Conservation (phyloP, 2,329 filamentous ascomycete species). For the Fusarium illudens region DNA sequence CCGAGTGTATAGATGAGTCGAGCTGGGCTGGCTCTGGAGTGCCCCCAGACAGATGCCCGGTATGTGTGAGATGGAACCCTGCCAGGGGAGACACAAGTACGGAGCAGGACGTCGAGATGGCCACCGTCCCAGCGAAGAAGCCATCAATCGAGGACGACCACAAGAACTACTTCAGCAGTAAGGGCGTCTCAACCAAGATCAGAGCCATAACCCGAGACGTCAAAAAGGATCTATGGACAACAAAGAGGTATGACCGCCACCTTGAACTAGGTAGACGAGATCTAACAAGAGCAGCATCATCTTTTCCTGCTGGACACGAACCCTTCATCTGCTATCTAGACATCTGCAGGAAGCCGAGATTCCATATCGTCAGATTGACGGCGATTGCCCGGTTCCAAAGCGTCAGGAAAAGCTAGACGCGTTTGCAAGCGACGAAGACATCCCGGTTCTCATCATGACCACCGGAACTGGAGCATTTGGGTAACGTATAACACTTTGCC, state of each 20-base stretch:
- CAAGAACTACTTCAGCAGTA: not conserved
- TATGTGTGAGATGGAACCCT: not conserved
- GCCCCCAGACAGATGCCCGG: not conserved
- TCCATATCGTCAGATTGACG: conserved; percentile 54
- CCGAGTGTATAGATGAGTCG: not conserved
- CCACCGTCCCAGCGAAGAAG: not conserved
- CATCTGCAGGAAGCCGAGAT: conserved; percentile 44
- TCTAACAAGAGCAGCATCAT: conserved; percentile 48
- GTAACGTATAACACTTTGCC: conserved; percentile 38
- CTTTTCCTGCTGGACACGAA: conserved; percentile 57
- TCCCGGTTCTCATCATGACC: conserved; percentile 60
- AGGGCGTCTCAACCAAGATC: not conserved
- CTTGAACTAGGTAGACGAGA: not conserved
- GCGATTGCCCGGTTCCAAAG: conserved; percentile 47
- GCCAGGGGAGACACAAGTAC: not conserved
- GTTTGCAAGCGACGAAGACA: conserved; percentile 44
- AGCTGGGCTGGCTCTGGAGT: not conserved
- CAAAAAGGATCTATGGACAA: not conserved
- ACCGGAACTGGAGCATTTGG: conserved; percentile 61
- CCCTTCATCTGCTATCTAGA: conserved; percentile 48
- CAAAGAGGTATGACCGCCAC: not conserved
- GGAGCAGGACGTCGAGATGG: not conserved
- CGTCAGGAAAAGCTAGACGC: conserved; percentile 50
- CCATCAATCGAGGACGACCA: not conserved
- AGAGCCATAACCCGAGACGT: not conserved